Conservation (phyloP, 805 yeast species). For the Saturnispora silvae region DNA sequence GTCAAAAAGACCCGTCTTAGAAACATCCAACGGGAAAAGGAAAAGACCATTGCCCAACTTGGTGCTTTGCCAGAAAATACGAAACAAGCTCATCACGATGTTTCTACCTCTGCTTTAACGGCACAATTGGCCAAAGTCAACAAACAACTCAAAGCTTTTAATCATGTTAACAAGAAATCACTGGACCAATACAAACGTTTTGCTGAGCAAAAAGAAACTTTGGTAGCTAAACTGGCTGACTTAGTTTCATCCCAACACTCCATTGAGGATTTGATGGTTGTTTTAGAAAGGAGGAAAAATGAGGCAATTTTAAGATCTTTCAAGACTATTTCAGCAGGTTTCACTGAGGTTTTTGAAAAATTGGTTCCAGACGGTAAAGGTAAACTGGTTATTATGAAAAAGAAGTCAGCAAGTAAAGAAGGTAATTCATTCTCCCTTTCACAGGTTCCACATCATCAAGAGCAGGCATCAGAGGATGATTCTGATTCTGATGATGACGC, state of each 20-base stretch:
- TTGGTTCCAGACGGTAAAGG: conserved; percentile 83
- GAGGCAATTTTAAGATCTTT: conserved; percentile 75
- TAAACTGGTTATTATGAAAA: conserved; percentile 51
- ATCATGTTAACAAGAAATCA: conserved; percentile 83
- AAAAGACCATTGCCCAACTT: conserved; percentile 62
- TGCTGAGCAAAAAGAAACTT: conserved; percentile 58
- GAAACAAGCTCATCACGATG: conserved; percentile 36
- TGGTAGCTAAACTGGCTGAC: conserved; percentile 56
- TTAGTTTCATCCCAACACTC: conserved; percentile 60
- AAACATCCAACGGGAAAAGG: conserved; percentile 60
- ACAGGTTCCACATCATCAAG: conserved; percentile 7
- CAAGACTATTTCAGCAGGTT: conserved; percentile 61
- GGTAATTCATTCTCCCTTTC: conserved; percentile 12
- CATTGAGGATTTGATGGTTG: conserved; percentile 59
- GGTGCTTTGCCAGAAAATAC: conserved; percentile 91
- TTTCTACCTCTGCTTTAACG: conserved; percentile 41
- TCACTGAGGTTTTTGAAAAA: conserved; percentile 62
- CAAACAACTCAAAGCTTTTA: conserved; percentile 47
- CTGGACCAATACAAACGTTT: conserved; percentile 71
- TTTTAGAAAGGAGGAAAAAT: conserved; percentile 67
- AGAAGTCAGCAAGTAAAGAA: conserved; percentile 9
- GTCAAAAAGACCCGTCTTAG: conserved; percentile 50
- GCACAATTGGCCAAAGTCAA: conserved; percentile 42
- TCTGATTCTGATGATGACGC: conserved; percentile 19
- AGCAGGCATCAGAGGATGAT: conserved; percentile 11